A percentile compares a stretch with the other conserved stretches of the same genome.
These are phyloP conservation scores for Juglanconis juglandina DNA, from an alignment of 2,329 filamentous ascomycete species.

Conservation along the genomic window DNA sequence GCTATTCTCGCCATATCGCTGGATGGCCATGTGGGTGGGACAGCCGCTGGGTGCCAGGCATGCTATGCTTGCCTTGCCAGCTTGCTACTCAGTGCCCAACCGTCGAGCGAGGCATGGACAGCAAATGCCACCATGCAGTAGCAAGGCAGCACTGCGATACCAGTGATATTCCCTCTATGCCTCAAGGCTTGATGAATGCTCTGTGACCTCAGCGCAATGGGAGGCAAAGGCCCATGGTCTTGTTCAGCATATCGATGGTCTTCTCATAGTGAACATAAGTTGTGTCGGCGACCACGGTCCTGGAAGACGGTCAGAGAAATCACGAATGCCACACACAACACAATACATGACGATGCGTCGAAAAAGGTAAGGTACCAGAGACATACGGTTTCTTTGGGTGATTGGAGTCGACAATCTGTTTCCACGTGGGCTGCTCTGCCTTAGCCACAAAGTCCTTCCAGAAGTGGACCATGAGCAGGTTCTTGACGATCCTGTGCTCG, in stretches of 20 bases:
- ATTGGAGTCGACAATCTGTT: neutral
- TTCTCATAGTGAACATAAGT: conserved; percentile 63
- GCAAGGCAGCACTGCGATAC: too few relatives aligned
- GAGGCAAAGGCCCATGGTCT: conserved; percentile 65
- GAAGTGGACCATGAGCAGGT: conserved; percentile 44
- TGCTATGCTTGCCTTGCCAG: too few relatives aligned
- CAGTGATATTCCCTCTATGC: too few relatives aligned
- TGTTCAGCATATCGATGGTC: conserved; percentile 71
- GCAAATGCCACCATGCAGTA: too few relatives aligned
- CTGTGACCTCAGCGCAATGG: conserved; percentile 32
- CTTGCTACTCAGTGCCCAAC: too few relatives aligned
- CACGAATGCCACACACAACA: too few relatives aligned
- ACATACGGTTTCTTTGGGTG: conserved; percentile 20
- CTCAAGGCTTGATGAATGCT: neutral
- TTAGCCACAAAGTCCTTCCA: conserved; percentile 36
- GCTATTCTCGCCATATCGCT: too few relatives aligned
- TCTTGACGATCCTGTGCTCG: conserved; percentile 71
- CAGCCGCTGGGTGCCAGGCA: too few relatives aligned
- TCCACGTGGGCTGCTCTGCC: conserved; percentile 27
- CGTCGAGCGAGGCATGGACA: too few relatives aligned
- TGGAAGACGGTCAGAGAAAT: neutral
- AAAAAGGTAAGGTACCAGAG: conserved; percentile 6
- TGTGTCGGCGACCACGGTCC: conserved; percentile 22
- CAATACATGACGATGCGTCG: too few relatives aligned
- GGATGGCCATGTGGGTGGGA: too few relatives aligned